Evolutionary conservation across 192 early-diverging fungal species (phyloP).

Genomic region (Backusella parvicylindrica): DNA sequence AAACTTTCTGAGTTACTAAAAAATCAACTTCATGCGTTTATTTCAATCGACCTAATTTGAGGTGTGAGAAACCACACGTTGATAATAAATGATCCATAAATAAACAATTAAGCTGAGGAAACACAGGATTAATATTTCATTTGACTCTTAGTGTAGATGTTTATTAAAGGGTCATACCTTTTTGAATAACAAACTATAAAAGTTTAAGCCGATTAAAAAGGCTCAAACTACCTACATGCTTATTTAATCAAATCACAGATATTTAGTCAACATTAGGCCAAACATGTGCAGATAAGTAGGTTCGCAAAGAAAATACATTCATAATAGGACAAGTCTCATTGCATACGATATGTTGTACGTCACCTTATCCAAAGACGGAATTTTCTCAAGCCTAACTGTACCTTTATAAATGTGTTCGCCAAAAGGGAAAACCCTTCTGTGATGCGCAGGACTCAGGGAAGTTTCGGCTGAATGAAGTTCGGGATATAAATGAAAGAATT

Average conservation of each 20-base stretch:
- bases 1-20: conserved; percentile 3
- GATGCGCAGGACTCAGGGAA: conserved; percentile 63
- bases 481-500: conserved; percentile 57
- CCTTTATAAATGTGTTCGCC: conserved; percentile 67
- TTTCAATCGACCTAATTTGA: neutral
- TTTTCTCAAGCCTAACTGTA: conserved; percentile 67
- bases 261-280: neutral
- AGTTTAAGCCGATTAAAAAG: neutral
- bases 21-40: neutral
- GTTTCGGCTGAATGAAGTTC: conserved; percentile 61
- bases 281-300: neutral
- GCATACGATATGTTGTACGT: conserved; percentile 68
- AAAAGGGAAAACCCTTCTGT: conserved; percentile 59
- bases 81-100: neutral
- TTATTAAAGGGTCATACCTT: neutral
- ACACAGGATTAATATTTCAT: neutral
- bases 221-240: neutral
- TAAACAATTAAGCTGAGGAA: neutral
- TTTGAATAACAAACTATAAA: neutral
- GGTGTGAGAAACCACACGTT: neutral
- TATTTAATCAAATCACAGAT: neutral
- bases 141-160: neutral
- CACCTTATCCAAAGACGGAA: conserved; percentile 91
- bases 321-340: conserved; percentile 46
- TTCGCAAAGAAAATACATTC: neutral